Conservation (phyloP, 768 basidiomycete genomes). For the Pholiota microspora region DNA sequence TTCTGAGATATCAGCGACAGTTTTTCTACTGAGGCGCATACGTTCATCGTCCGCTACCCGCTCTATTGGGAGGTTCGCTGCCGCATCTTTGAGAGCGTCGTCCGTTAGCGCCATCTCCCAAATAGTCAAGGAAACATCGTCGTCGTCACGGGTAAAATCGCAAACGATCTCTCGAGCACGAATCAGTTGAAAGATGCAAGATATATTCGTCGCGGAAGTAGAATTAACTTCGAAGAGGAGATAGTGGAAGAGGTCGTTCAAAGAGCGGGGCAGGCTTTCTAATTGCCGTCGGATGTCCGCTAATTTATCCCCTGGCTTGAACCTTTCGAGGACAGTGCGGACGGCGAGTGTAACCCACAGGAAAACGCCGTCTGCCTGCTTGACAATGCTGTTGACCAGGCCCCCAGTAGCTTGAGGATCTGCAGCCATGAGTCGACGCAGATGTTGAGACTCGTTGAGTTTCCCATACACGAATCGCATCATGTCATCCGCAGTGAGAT, state of each 20-base stretch:
- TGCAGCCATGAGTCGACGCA: background rate
- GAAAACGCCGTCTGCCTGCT: constrained; percentile 10
- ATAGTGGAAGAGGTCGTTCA: constrained; percentile 5
- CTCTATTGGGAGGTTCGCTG: background rate
- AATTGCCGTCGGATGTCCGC: background rate
- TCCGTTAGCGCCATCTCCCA: constrained; percentile 13
- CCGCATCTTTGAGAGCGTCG: background rate
- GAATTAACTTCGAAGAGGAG: background rate
- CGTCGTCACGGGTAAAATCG: constrained; percentile 10
- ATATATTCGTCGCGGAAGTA: background rate
- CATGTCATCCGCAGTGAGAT: constrained; percentile 10
- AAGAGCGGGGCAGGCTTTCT: constrained; percentile 1
- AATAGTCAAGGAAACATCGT: background rate
- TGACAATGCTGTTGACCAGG: background rate
- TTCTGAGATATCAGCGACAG: constrained; percentile 1
- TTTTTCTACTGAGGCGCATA: background rate
- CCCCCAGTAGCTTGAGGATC: background rate
- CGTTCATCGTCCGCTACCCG: background rate
- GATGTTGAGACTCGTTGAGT: background rate
- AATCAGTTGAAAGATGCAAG: constrained; percentile 11
- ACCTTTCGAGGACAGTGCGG: background rate
- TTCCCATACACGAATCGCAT: constrained; percentile 3
- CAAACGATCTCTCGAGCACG: constrained; percentile 9
- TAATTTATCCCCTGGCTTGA: background rate
- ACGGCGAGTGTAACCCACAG: constrained; percentile 10